Evolutionary conservation across 2,329 filamentous ascomycete genomes (phyloP), one percentile per base, ranked within the genome.

Genomic region (Alternaria incomplexa): DNA sequence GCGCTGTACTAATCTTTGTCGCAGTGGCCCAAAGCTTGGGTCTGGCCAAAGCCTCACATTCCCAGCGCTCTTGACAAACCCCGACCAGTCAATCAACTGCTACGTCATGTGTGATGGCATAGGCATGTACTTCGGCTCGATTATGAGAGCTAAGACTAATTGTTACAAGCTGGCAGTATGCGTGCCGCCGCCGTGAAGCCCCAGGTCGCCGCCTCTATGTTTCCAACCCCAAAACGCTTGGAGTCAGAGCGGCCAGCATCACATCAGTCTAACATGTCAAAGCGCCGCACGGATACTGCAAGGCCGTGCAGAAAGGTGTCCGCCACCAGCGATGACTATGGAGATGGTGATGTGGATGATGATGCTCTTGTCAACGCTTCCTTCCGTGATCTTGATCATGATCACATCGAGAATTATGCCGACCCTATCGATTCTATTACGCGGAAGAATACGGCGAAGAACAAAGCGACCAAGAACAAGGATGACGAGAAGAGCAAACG

Each of bases 51-150:
- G 89, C 10, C 74, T 93, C 3, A 78, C 83, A 0, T 90, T 91
- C 65, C 86, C 80, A 20, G 86, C 89, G 1, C 81, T 86, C 0
- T 75, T 93, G 20, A 85, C 78, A 1, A 81, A 81, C 5, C 76
- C 83, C 0, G 85, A 87, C 17, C 87, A 90, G 60, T 81, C 84
- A 4, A 86, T 96, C 32, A 85, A 85, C 23, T 92, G 89, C 63
- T 88, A 90, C 73, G 84, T 94, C 52, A 91, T 92, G 77, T 98
- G 94, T 68, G 95, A 97, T 80, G 90, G 93, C 46, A 91, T 98
- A 71, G 92, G 87, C 87, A 77, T 64, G 80, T 62, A 6, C 8
- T 1, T 9, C 3, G 0, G n/a, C 11, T 28, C 9, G 20, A 6
- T 15, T 2, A 3, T 3, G 1, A 1, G 22, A 8, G 4, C n/a